Evolutionary conservation across 768 basidiomycete genomes (phyloP), one percentile per base, ranked within the genome.

Genomic region (Tremella yokohamensis): DNA sequence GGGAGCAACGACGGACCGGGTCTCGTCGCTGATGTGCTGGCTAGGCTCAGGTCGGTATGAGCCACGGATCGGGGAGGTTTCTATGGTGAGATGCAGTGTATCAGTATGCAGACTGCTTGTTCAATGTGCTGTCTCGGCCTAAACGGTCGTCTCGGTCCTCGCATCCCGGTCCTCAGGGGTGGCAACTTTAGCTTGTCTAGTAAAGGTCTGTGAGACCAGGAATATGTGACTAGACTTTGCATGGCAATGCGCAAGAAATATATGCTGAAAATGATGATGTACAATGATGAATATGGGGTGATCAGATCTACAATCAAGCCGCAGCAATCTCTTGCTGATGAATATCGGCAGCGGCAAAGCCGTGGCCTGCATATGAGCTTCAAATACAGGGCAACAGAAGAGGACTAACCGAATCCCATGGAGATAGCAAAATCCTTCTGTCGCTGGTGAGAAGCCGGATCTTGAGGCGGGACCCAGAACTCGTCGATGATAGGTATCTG

Each of bases 401-500:
- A 56, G 42, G 12, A 55, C 69, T 68, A 25, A 70, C 70, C 70
- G n/a, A 91, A 80, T n/a, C 91, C 92, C 74, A 91, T 92, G 55
- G 84, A 86, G 54, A 86, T 84, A 1, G 90, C 92, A 73, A 93
- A 92, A 53, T 89, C 89, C 4, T 83, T 87, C 11, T 82, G 84
- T 24, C 92, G 84, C 37, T 80, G 80, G 19, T 81, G 80, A 3
- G 84, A 82, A 12, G 85, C 84, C 26, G 89, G 87, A 69, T 90
- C 88, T 0, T 88, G 87, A 1, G 88, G 87, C 0, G 87, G 82
- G n/a, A 92, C 89, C 76, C 89, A 90, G 78, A 85, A 94, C 74
- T 90, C 86, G 80, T 97, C 92, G 45, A 89, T 79, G 70, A 98
- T 96, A 1, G 94, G 94, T 63, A 94, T 89, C 74, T 94, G 90